A percentile compares a stretch with the other conserved stretches of the same genome.
phyloP scores from a whole-genome alignment of 2,329 filamentous ascomycete species.

The Trichoderma pleuroti region DNA sequence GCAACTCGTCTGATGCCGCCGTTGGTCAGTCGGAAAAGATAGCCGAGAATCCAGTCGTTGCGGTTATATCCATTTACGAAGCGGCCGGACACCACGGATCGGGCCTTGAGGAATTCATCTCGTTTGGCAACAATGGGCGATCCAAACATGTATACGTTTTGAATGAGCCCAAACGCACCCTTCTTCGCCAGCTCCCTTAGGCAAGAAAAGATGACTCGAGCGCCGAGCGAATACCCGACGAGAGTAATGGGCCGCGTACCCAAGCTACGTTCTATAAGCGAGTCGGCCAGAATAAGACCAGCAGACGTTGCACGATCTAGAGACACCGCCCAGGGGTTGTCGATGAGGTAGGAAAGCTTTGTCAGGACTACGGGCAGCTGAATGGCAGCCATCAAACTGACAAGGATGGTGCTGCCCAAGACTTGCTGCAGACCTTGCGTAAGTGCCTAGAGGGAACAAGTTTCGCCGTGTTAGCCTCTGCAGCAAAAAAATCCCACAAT shows the following conservation, averaged over 20 bases:
- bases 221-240: conserved; percentile 89
- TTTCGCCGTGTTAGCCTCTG: background rate
- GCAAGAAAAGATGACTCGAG: conserved; percentile 88
- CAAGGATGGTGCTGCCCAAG: conserved; percentile 81
- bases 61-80: conserved; percentile 93
- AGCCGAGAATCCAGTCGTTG: conserved; percentile 96
- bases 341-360: conserved; percentile 92
- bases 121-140: conserved; percentile 87
- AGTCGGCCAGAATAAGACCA: conserved; percentile 90
- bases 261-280: conserved; percentile 84
- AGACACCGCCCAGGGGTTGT: conserved; percentile 98
- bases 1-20: conserved; percentile 88
- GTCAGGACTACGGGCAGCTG: conserved; percentile 89
- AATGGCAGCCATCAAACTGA: conserved; percentile 86
- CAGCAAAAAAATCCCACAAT: background rate
- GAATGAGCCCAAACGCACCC: conserved; percentile 80
- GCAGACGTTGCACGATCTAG: conserved; percentile 83
- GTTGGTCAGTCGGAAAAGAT: conserved; percentile 90
- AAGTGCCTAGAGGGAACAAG: conserved; percentile 59
- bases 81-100: conserved; percentile 82
- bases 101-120: conserved; percentile 79
- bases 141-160: conserved; percentile 94
- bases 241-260: conserved; percentile 89
- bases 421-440: conserved; percentile 96
- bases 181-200: conserved; percentile 80